These are phyloP conservation scores for Penicillium sclerotigenum DNA, from an alignment of 2,329 filamentous ascomycete species.

Conservation along the genomic window DNA sequence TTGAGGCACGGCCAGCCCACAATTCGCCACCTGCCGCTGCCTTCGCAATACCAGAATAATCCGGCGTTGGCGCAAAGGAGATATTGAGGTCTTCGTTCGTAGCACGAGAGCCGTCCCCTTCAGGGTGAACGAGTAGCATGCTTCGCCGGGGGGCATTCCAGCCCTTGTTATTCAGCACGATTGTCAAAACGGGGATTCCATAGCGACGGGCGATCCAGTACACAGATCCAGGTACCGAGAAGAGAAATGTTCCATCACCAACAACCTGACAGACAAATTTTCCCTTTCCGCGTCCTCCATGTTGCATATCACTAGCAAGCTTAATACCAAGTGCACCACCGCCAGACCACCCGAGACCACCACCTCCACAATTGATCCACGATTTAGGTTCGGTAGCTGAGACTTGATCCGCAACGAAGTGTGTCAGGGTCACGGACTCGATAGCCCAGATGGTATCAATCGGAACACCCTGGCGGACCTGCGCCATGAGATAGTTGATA, in stretches of 20 bases:
- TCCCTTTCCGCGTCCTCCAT: constrained; percentile 51
- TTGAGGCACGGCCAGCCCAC: constrained; percentile 60
- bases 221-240: constrained; percentile 62
- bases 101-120: constrained; percentile 60
- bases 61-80: constrained; percentile 62
- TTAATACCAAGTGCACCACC: constrained; percentile 74
- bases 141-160: constrained; percentile 65
- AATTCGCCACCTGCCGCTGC: constrained; percentile 61
- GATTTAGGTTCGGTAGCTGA: constrained; percentile 65
- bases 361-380: constrained; percentile 79
- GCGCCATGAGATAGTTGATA: constrained; percentile 55
- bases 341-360: constrained; percentile 76
- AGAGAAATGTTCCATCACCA: constrained; percentile 66
- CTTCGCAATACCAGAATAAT: constrained; percentile 66
- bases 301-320: constrained; percentile 58
- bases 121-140: constrained; percentile 63
- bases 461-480: constrained; percentile 57
- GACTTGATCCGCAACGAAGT: constrained; percentile 67
- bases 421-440: constrained; percentile 72
- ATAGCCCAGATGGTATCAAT: constrained; percentile 70
- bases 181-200: constrained; percentile 62
- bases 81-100: constrained; percentile 65
- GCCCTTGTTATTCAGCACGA: constrained; percentile 68
- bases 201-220: constrained; percentile 68
- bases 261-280: constrained; percentile 64